Conservation (phyloP, 2,329 filamentous ascomycete species). For the Spiromastix sp. region DNA sequence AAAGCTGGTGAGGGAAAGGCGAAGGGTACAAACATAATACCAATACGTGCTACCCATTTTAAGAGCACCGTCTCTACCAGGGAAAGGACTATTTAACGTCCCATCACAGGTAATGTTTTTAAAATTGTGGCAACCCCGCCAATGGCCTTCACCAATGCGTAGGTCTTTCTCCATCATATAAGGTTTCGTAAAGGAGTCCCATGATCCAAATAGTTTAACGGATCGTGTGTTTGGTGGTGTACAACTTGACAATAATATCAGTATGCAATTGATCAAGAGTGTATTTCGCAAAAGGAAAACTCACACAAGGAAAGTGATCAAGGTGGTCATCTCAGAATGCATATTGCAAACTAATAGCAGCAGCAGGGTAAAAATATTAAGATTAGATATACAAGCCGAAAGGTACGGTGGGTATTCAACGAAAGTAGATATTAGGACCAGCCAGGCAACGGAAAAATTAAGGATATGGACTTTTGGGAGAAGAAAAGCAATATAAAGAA, state of each 20-base stretch:
- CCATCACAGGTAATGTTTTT: slow-evolving; percentile 78
- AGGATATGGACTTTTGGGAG: no score
- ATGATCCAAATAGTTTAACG: slow-evolving; percentile 78
- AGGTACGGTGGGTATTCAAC: no score
- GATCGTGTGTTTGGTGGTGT: slow-evolving; percentile 38
- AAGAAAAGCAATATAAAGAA: no score
- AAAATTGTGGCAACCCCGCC: slow-evolving; percentile 82
- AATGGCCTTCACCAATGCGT: slow-evolving; percentile 63
- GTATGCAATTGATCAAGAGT: no score
- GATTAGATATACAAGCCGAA: no score
- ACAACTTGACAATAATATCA: slow-evolving; percentile 13
- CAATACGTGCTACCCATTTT: slow-evolving; percentile 92
- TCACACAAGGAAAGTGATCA: slow-evolving; percentile 24
- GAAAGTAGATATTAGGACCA: no score
- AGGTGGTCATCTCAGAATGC: slow-evolving; percentile 15
- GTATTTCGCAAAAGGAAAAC: no score
- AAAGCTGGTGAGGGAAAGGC: no score
- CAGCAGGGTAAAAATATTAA: no score
- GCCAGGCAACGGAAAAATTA: no score
- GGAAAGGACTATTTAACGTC: slow-evolving; percentile 39
- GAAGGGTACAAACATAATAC: slow-evolving; percentile 60
- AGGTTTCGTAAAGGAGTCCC: slow-evolving; percentile 79
- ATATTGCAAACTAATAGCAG: slow-evolving; percentile 10
- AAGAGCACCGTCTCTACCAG: slow-evolving; percentile 63
- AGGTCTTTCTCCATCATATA: slow-evolving; percentile 75